A percentile compares a stretch with the other conserved stretches of the same genome.
Conservation (phyloP, 1,284 basidiomycete genomes). For the Moniliophthora roreri region DNA sequence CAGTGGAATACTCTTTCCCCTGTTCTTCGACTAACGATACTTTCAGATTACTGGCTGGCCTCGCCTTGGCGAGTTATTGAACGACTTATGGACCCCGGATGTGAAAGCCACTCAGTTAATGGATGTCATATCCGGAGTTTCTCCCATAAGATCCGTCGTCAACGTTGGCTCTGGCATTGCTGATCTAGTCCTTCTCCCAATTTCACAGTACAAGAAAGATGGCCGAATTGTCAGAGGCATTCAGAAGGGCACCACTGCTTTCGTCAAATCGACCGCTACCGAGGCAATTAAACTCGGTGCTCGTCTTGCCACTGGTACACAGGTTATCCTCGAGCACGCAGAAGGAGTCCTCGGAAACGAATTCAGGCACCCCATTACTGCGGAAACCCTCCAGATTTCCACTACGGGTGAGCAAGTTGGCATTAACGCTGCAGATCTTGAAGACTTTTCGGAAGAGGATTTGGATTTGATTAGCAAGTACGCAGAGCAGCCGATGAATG, state of each 20-base stretch:
- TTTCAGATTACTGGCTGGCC: conserved; percentile 87
- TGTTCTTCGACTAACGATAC: conserved; percentile 3
- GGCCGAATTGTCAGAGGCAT: conserved; percentile 90
- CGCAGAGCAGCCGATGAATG: conserved; percentile 84
- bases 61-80: conserved; percentile 84
- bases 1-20: conserved; percentile 33
- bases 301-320: conserved; percentile 92
- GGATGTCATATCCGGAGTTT: conserved; percentile 96
- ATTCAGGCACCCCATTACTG: conserved; percentile 62
- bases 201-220: conserved; percentile 97
- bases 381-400: conserved; percentile 60
- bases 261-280: conserved; percentile 90
- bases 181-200: conserved; percentile 92
- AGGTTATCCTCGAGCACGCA: conserved; percentile 94
- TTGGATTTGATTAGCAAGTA: conserved; percentile 81
- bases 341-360: conserved; percentile 89
- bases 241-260: conserved; percentile 91
- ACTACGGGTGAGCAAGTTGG: conserved; percentile 23
- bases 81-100: conserved; percentile 98
- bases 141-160: conserved; percentile 93
- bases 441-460: conserved; percentile 42
- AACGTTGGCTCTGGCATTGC: conserved; percentile 97
- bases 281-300: conserved; percentile 97
- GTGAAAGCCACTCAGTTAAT: conserved; percentile 98
- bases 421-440: conserved; percentile 24